Base-by-base conservation (phyloP, 2,329 filamentous ascomycete species). In the Trichoderma cornu-damae region DNA sequence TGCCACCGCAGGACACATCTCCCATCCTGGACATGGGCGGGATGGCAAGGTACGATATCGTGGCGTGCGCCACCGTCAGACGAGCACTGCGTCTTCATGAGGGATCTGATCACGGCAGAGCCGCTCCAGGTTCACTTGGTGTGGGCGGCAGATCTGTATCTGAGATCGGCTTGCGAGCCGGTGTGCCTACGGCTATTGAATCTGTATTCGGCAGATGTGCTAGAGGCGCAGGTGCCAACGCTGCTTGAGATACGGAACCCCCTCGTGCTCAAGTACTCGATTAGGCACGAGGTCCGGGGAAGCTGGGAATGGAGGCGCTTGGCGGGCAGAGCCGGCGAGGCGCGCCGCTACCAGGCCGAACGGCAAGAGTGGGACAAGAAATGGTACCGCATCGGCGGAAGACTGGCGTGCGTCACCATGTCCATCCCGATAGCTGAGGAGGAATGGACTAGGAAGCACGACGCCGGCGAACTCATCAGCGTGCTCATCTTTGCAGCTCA, bases 11-110 rank as follows among this genome's bases (percentile, higher is more conserved):
- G 57, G 34, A 35, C 24, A 1, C 57, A 59, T 28, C 35, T 59
- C 3, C 50, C 57, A 16, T 59, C 57, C 4, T 59, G 57, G 57
- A 59, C 57, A 11, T 59, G 50, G 57, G 57, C 57, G 12, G 57
- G 57, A 5, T 59, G 57, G 57, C 40, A 47, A 20, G 57, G 57
- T 6, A 59, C 57, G 6, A 50, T 56, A 8, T 55, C 57, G 6
- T 59, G 57, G 57, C 50, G 51, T 5, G 57, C 57, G 16, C 57
- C 57, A n/a, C 57, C 57, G 3, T 55, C 57, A 7, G 57, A 59
- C n/a, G 51, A 42, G 43, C 50, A 59, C 16, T 42, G 43, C n/a
- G 49, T 48, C 26, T 46, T 59, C 9, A 55, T 56, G 57, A 35
- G 22, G 2, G 38, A 55, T 30, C 32, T 59, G 3, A 55, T 59